Percentiles rank a stretch among this genome's conserved stretches.
Evolutionary conservation across 1,284 basidiomycete genomes (phyloP).

Genomic region (Heterobasidion occidentale): DNA sequence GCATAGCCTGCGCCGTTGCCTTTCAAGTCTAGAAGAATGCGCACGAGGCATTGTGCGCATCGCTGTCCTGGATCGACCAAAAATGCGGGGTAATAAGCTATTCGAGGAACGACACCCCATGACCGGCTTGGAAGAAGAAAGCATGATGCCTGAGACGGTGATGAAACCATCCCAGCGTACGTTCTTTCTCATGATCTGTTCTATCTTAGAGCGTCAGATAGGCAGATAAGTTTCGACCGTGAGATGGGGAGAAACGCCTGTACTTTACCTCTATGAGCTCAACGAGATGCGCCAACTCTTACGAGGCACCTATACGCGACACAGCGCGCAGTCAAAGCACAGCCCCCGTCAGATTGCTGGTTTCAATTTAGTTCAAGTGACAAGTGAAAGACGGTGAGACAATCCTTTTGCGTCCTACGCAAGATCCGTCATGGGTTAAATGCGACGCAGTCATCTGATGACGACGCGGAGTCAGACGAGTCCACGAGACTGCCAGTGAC

Average conservation of each 20-base stretch:
- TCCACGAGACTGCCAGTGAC: neutral
- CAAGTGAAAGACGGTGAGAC: neutral
- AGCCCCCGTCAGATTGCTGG: too few species aligned
- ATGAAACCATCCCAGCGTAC: neutral
- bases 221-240: neutral
- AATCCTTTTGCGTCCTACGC: neutral
- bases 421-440: neutral
- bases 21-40: neutral
- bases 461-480: neutral
- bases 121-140: neutral
- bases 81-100: slow-evolving; percentile 1
- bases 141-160: neutral
- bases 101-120: neutral
- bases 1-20: neutral
- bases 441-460: neutral
- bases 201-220: neutral
- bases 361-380: neutral
- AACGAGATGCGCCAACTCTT: neutral
- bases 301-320: neutral
- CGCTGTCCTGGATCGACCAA: neutral
- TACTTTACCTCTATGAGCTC: neutral
- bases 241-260: neutral
- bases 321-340: neutral
- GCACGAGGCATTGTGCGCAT: neutral
- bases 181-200: neutral